Evolutionary conservation across 1,284 basidiomycete species (phyloP).

Genomic region (Trametes pubescens): DNA sequence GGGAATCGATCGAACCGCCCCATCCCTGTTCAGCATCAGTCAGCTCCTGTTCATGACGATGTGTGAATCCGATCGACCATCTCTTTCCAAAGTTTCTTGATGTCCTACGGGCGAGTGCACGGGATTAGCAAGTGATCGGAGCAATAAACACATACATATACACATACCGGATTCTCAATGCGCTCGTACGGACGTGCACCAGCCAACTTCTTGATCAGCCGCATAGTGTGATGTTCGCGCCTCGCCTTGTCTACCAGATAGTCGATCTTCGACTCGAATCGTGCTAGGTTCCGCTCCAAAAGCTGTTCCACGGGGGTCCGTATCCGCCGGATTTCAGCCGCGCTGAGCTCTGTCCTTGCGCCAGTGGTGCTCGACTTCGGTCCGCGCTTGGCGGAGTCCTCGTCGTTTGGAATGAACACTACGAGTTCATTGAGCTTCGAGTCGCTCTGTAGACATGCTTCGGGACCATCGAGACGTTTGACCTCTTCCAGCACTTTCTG

Average conservation of each 20-base stretch:
- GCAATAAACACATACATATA: too few species aligned
- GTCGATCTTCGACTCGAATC: constrained; percentile 10
- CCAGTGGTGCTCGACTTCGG: background rate
- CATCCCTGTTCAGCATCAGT: constrained; percentile 6
- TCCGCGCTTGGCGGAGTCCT: background rate
- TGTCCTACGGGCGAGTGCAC: background rate
- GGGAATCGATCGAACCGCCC: constrained; percentile 17
- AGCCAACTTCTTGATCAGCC: constrained; percentile 3
- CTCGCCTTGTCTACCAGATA: constrained; percentile 5
- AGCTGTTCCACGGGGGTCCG: constrained; percentile 11
- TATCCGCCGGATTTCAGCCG: constrained; percentile 12
- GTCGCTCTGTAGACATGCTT: constrained; percentile 5
- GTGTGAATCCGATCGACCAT: constrained; percentile 2
- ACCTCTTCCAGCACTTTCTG: background rate
- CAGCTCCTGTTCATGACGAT: background rate
- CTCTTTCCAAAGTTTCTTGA: constrained; percentile 23
- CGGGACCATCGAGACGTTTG: constrained; percentile 2
- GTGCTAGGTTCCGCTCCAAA: constrained; percentile 7
- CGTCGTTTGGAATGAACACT: background rate
- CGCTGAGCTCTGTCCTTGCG: background rate
- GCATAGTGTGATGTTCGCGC: background rate
- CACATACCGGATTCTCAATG: constrained; percentile 15
- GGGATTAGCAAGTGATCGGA: too few species aligned
- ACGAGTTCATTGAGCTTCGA: constrained; percentile 8
- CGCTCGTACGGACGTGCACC: constrained; percentile 13